phyloP scores from a whole-genome alignment of 345 rosid species.

The Rhodamnia rubescens region DNA sequence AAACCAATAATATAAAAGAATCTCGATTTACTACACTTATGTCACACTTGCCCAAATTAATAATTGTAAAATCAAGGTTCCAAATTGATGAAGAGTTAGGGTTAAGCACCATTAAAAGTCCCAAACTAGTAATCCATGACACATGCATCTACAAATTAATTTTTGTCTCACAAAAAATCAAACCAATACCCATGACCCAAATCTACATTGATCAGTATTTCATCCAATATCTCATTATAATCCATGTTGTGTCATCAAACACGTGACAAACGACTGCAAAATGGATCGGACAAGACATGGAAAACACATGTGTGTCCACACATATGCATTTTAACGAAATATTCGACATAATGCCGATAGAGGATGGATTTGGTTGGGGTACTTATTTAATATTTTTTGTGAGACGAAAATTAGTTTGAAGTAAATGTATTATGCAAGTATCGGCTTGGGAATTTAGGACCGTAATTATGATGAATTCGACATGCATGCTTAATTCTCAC shows the following conservation, averaged over 20 bases:
- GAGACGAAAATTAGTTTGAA: background rate
- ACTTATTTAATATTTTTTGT: background rate
- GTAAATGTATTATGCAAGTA: background rate
- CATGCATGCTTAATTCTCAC: background rate
- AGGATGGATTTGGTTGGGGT: background rate
- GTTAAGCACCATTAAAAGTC: background rate
- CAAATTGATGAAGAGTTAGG: background rate
- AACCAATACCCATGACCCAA: background rate
- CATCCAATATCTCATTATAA: background rate
- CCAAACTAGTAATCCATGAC: accelerated
- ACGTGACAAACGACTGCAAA: background rate
- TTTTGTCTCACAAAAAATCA: background rate
- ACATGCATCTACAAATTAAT: background rate
- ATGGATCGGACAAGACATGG: accelerated
- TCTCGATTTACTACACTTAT: background rate
- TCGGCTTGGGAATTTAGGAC: background rate
- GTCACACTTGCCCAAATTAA: background rate
- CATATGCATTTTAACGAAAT: accelerated
- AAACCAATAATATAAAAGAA: too few relatives aligned
- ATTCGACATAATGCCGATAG: background rate
- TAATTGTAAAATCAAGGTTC: background rate
- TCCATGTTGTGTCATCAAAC: background rate
- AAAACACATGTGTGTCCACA: background rate
- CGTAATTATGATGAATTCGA: background rate
- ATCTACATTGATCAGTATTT: background rate